These are phyloP conservation scores for Leccinum boreale DNA, from an alignment of 768 basidiomycete genomes.

Conservation along the genomic window DNA sequence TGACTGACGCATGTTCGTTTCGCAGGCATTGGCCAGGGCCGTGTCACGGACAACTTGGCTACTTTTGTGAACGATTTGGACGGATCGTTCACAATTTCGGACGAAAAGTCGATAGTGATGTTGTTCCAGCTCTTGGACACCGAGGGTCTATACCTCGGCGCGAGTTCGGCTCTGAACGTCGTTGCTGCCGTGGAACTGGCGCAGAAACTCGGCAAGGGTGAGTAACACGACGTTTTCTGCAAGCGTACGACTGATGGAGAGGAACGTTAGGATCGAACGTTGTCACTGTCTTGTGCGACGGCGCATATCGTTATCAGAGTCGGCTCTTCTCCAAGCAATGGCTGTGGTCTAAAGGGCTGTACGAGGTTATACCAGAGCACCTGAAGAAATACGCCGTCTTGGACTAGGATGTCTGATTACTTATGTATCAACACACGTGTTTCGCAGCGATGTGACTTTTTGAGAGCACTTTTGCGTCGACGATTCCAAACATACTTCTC, in stretches of 20 bases:
- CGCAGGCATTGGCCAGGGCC: slow-evolving; percentile 93
- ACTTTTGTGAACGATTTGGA: slow-evolving; percentile 75
- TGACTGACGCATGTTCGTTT: neutral
- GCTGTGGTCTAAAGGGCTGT: slow-evolving; percentile 78
- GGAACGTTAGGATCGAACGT: slow-evolving; percentile 64
- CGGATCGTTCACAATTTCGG: slow-evolving; percentile 84
- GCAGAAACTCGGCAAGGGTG: slow-evolving; percentile 78
- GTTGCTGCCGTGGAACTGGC: slow-evolving; percentile 92
- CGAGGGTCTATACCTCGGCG: slow-evolving; percentile 93
- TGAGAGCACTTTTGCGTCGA: neutral
- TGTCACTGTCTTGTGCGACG: slow-evolving; percentile 90
- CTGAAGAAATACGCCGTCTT: slow-evolving; percentile 89
- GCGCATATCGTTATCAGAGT: slow-evolving; percentile 96
- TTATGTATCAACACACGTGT: neutral
- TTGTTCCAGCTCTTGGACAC: slow-evolving; percentile 87
- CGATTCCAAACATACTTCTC: neutral
- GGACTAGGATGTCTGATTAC: slow-evolving; percentile 40
- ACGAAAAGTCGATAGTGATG: slow-evolving; percentile 90
- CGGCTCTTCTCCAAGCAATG: slow-evolving; percentile 92
- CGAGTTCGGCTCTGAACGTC: slow-evolving; percentile 91
- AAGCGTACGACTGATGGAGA: neutral
- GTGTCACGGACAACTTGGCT: slow-evolving; percentile 86
- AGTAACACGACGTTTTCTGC: neutral
- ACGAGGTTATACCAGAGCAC: slow-evolving; percentile 74
- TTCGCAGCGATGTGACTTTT: neutral